Evolutionary conservation across 495 filamentous ascomycete genomes (phyloP).

Genomic region (Polyplosphaeria fusca): DNA sequence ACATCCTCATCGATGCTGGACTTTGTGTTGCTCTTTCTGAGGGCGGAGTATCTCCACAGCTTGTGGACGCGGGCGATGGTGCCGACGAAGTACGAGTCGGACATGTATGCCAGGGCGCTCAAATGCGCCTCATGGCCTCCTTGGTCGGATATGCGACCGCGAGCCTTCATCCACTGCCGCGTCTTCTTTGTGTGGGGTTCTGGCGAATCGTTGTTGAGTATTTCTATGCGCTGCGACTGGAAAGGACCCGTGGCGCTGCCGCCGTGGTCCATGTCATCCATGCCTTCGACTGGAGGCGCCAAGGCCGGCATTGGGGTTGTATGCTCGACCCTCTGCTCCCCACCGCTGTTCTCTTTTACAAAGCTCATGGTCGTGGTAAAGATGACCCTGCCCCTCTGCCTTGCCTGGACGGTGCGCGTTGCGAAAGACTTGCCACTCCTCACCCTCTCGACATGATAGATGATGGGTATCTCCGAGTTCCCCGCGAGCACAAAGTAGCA

Average conservation of each 20-base stretch:
- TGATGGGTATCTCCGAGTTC: constrained; percentile 74
- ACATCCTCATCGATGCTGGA: constrained; percentile 33
- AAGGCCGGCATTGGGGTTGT: constrained; percentile 54
- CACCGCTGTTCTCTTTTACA: constrained; percentile 65
- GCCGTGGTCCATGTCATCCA: constrained; percentile 23
- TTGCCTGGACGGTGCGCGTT: constrained; percentile 91
- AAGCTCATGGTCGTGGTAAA: constrained; percentile 95
- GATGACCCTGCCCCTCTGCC: constrained; percentile 83
- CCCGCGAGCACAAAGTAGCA: constrained; percentile 97
- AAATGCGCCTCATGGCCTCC: constrained; percentile 67
- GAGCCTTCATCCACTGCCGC: constrained; percentile 74
- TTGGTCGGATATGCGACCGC: constrained; percentile 64
- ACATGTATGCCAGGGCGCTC: constrained; percentile 85
- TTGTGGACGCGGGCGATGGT: constrained; percentile 76
- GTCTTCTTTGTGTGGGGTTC: constrained; percentile 55
- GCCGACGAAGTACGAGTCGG: constrained; percentile 87
- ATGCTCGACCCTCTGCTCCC: constrained; percentile 58
- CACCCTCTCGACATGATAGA: constrained; percentile 90
- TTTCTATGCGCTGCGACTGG: constrained; percentile 53
- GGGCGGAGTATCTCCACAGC: constrained; percentile 49
- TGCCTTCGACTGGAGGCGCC: constrained; percentile 22
- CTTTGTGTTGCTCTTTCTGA: constrained; percentile 35
- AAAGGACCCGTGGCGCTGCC: constrained; percentile 49
- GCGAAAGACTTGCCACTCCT: constrained; percentile 87
- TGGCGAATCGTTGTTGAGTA: constrained; percentile 47